Conservation (phyloP, 75 land plant genomes). For the Azolla pinnata region DNA sequence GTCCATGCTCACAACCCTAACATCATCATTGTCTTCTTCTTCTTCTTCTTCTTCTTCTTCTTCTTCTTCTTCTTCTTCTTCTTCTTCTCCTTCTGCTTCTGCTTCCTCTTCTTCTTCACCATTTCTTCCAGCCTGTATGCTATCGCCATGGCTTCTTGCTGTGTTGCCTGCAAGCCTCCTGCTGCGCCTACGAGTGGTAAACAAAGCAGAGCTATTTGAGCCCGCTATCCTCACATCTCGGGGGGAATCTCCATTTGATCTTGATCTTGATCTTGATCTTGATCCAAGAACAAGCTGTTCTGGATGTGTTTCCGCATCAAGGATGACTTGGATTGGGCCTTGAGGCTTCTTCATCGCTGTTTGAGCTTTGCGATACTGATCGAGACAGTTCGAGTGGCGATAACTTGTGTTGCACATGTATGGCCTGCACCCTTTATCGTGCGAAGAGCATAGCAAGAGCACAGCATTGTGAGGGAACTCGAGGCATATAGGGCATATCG, state of each 20-base stretch:
- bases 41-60: neutral
- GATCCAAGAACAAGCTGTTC: too few relatives aligned
- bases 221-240: too few relatives aligned
- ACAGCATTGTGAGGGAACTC: conserved; percentile 86
- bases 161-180: neutral
- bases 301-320: conserved; percentile 2
- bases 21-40: neutral
- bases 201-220: neutral
- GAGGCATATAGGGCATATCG: conserved; percentile 70
- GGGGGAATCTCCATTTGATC: too few relatives aligned
- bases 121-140: neutral
- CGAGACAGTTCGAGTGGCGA: conserved; percentile 76
- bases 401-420: conserved; percentile 82
- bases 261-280: too few relatives aligned
- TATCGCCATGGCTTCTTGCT: neutral
- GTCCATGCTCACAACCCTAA: neutral
- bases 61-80: neutral
- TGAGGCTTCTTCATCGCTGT: conserved; percentile 1
- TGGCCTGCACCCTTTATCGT: conserved; percentile 62
- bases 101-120: conserved; percentile 1
- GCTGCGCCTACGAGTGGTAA: neutral
- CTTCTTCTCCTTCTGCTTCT: neutral
- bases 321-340: neutral
- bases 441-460: conserved; percentile 57
- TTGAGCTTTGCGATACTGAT: conserved; percentile 40